Evolutionary conservation across 78 protist species (phyloP).

Genomic region (Dictyostelium intermedium): DNA sequence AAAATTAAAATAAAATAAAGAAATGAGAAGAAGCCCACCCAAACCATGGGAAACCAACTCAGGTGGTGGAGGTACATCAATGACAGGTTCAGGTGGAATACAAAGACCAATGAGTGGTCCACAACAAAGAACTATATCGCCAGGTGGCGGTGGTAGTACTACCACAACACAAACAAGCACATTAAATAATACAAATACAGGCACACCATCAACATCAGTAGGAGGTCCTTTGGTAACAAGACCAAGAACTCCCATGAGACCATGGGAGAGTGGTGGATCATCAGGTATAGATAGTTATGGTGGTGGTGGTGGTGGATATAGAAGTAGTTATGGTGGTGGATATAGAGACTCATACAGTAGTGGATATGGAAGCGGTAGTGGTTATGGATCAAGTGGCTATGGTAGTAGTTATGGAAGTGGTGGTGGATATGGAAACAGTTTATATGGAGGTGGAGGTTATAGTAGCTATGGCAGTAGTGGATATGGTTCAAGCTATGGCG

Average conservation of each 20-base stretch:
- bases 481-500: neutral
- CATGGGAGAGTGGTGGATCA: slow-evolving; percentile 36
- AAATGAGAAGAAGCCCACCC: neutral
- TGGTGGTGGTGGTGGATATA: slow-evolving; percentile 9
- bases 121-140: neutral
- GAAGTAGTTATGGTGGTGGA: neutral
- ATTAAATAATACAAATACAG: neutral
- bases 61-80: neutral
- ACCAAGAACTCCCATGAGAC: slow-evolving; percentile 70
- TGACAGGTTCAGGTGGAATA: neutral
- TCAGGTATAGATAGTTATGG: neutral
- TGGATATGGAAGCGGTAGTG: slow-evolving; percentile 22
- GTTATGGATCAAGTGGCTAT: slow-evolving; percentile 38
- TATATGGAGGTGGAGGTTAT: neutral
- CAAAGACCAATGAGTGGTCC: slow-evolving; percentile 5
- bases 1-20: neutral
- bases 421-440: neutral
- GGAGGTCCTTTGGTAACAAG: slow-evolving; percentile 26
- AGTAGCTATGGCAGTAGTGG: slow-evolving; percentile 2
- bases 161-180: neutral
- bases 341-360: slow-evolving; percentile 22
- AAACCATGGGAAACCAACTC: neutral
- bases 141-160: neutral
- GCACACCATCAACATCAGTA: neutral
- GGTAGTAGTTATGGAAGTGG: slow-evolving; percentile 9